Conservation (phyloP, 805 yeast genomes). For the Monosporozyma aerobia region DNA sequence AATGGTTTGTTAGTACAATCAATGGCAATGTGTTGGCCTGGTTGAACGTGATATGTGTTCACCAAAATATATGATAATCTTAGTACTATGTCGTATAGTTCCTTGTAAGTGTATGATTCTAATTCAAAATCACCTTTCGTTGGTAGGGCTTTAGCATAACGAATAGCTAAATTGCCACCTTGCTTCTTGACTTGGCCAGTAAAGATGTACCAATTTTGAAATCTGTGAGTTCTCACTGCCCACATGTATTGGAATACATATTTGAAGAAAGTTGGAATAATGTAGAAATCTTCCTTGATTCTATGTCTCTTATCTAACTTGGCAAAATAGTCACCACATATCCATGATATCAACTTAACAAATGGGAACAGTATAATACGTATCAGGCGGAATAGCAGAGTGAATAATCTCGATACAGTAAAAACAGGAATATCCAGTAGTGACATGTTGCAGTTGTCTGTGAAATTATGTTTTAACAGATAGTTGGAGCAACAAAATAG, state of each 20-base stretch:
- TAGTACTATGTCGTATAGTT: slow-evolving; percentile 57
- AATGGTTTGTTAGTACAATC: slow-evolving; percentile 78
- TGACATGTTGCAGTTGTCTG: not conserved
- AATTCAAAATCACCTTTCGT: slow-evolving; percentile 45
- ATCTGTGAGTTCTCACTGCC: slow-evolving; percentile 20
- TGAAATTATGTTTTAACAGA: not conserved
- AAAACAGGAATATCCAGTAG: slow-evolving; percentile 6
- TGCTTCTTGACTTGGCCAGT: slow-evolving; percentile 44
- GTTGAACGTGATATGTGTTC: slow-evolving; percentile 51
- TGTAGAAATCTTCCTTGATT: slow-evolving; percentile 42
- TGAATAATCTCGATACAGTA: slow-evolving; percentile 11
- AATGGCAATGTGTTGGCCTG: slow-evolving; percentile 63
- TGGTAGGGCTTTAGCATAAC: slow-evolving; percentile 38
- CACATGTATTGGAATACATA: slow-evolving; percentile 34
- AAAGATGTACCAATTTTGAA: slow-evolving; percentile 63
- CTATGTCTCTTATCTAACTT: slow-evolving; percentile 28
- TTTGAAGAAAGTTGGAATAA: slow-evolving; percentile 37
- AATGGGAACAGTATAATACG: slow-evolving; percentile 14
- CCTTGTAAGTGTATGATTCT: slow-evolving; percentile 58
- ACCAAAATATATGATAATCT: slow-evolving; percentile 57
- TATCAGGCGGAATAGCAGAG: slow-evolving; percentile 9
- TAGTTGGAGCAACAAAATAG: not conserved
- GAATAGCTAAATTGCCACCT: slow-evolving; percentile 50
- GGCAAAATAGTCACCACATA: slow-evolving; percentile 11
- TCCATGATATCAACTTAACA: slow-evolving; percentile 3